Evolutionary conservation across 1,284 basidiomycete genomes (phyloP).

Genomic region (Schizopora paradoxa): DNA sequence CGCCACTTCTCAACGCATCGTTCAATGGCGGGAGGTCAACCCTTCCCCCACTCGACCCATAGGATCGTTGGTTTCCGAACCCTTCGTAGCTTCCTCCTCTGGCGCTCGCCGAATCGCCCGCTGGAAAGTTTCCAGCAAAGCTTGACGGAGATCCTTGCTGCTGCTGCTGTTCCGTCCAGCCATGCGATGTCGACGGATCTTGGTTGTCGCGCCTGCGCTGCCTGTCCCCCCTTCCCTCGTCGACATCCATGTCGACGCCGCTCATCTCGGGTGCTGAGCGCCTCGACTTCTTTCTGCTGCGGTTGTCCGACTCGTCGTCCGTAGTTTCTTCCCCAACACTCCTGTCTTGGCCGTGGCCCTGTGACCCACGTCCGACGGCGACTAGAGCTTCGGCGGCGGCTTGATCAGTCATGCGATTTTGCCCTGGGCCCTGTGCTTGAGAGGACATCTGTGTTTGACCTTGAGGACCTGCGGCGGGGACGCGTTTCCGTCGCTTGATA

Average conservation of each 20-base stretch:
- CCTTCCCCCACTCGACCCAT: conserved; percentile 28
- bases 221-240: conserved; percentile 17
- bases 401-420: conserved; percentile 67
- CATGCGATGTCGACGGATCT: conserved; percentile 5
- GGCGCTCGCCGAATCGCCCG: conserved; percentile 4
- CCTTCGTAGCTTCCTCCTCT: conserved; percentile 8
- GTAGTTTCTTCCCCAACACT: conserved; percentile 52
- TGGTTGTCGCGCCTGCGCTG: conserved; percentile 14
- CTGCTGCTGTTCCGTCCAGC: conserved; percentile 12
- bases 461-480: conserved; percentile 63
- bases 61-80: conserved; percentile 29
- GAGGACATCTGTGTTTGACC: conserved; percentile 25
- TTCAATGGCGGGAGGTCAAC: conserved; percentile 58
- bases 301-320: conserved; percentile 46
- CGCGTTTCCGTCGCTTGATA: conserved; percentile 96
- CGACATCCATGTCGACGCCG: conserved; percentile 32
- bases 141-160: conserved; percentile 6
- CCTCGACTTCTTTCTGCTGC: conserved; percentile 47
- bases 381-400: conserved; percentile 80
- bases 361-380: conserved; percentile 59
- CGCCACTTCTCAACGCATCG: conserved; percentile 34
- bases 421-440: conserved; percentile 15
- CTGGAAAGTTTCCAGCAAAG: conserved; percentile 8
- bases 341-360: too few relatives aligned
- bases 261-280: conserved; percentile 31